Conservation (phyloP, 495 filamentous ascomycete genomes). For the Neurospora africana region DNA sequence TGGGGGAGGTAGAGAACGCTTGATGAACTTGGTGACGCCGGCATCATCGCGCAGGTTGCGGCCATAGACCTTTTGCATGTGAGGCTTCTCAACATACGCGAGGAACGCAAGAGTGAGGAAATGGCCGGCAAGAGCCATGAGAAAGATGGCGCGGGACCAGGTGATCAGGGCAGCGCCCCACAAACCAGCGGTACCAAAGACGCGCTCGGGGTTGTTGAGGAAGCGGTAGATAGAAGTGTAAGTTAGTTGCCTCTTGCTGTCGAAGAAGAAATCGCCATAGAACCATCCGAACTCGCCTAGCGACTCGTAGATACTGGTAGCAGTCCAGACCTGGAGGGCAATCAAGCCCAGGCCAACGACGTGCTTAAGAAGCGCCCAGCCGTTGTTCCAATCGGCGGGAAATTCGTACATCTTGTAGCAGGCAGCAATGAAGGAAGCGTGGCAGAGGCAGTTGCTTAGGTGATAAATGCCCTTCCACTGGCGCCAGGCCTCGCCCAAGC, state of each 20-base stretch:
- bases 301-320: conserved; percentile 87
- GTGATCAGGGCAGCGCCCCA: conserved; percentile 95
- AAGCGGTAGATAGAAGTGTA: conserved; percentile 97
- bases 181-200: conserved; percentile 87
- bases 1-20: conserved; percentile 77
- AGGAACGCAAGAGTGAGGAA: conserved; percentile 78
- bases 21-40: conserved; percentile 81
- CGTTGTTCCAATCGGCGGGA: conserved; percentile 75
- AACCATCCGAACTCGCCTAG: conserved; percentile 99
- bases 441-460: conserved; percentile 79
- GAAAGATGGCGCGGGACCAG: conserved; percentile 70
- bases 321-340: conserved; percentile 85
- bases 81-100: conserved; percentile 86
- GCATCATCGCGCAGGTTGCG: conserved; percentile 72
- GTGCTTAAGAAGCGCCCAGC: conserved; percentile 74
- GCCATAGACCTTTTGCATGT: conserved; percentile 98
- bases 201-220: conserved; percentile 92
- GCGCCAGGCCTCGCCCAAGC: conserved; percentile 80
- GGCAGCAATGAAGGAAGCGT: conserved; percentile 78
- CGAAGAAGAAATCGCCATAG: conserved; percentile 96
- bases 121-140: conserved; percentile 76
- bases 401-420: conserved; percentile 92
- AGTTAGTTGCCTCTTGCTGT: conserved; percentile 73
- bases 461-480: conserved; percentile 98
- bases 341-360: conserved; percentile 72